phyloP scores from a whole-genome alignment of 352 stramenopile genomes.

The Phytophthora megakarya region DNA sequence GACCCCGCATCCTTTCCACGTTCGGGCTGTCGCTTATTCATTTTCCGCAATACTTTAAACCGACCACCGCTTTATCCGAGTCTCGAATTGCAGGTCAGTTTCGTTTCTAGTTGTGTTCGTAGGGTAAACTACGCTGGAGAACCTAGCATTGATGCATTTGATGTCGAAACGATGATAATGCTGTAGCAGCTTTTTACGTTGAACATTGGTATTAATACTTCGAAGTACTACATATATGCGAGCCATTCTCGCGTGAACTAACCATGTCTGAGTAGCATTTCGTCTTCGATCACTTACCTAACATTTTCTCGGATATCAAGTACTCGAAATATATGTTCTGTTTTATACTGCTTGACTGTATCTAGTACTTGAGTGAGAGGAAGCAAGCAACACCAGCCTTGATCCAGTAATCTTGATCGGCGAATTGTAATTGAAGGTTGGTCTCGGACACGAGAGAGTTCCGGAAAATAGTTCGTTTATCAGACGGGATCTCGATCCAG shows the following conservation, averaged over 20 bases:
- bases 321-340: background rate
- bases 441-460: slow-evolving; percentile 94
- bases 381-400: slow-evolving; percentile 96
- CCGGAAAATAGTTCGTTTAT: slow-evolving; percentile 76
- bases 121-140: slow-evolving; percentile 38
- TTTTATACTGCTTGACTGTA: background rate
- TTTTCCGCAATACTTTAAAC: background rate
- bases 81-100: background rate
- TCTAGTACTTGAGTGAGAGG: slow-evolving; percentile 91
- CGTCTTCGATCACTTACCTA: slow-evolving; percentile 25
- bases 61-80: background rate
- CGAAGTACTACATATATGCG: too few species aligned
- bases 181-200: too few species aligned
- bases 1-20: slow-evolving; percentile 15
- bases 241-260: too few species aligned
- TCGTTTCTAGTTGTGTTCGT: too few species aligned
- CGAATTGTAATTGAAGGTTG: slow-evolving; percentile 89
- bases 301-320: background rate
- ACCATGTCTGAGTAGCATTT: slow-evolving; percentile 36
- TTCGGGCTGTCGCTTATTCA: slow-evolving; percentile 15
- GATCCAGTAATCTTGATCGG: slow-evolving; percentile 95
- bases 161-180: too few species aligned
- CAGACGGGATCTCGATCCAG: slow-evolving; percentile 95
- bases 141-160: too few species aligned
- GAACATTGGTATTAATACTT: too few species aligned